phyloP scores from a whole-genome alignment of 208 protist genomes.

The Trypanosomatidae sp. region DNA sequence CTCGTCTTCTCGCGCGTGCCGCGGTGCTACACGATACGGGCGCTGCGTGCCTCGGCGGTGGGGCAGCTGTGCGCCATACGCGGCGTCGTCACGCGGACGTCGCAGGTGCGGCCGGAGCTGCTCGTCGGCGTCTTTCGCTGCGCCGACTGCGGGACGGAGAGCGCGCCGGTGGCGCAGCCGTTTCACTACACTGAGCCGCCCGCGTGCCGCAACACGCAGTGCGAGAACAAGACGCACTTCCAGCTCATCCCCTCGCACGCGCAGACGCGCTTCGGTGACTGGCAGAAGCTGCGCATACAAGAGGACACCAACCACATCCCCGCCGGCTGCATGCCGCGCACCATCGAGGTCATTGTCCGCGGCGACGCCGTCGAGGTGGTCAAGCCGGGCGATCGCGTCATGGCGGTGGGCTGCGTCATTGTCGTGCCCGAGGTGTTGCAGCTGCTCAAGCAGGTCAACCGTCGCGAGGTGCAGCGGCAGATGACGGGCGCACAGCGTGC shows the following conservation, averaged over 20 bases:
- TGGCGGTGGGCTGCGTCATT: constrained; percentile 94
- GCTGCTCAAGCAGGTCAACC: constrained; percentile 76
- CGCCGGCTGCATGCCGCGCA: constrained; percentile 92
- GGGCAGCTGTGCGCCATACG: constrained; percentile 91
- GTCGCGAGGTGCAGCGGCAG: constrained; percentile 77
- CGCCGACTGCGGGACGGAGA: constrained; percentile 89
- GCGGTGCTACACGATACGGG: constrained; percentile 84
- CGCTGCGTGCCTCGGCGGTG: constrained; percentile 87
- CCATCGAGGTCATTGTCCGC: constrained; percentile 96
- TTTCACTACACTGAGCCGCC: constrained; percentile 98
- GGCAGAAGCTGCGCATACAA: constrained; percentile 97
- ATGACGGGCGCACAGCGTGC: constrained; percentile 62
- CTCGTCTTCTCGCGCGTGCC: constrained; percentile 81
- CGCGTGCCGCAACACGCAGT: constrained; percentile 79
- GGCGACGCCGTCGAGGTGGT: constrained; percentile 96
- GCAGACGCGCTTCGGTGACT: constrained; percentile 94
- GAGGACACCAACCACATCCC: constrained; percentile 94
- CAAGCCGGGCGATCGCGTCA: constrained; percentile 96
- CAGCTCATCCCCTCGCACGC: constrained; percentile 74
- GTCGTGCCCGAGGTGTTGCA: constrained; percentile 97
- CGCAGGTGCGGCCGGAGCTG: constrained; percentile 98
- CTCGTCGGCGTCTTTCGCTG: constrained; percentile 95
- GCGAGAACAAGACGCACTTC: constrained; percentile 88
- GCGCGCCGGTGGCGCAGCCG: constrained; percentile 90
- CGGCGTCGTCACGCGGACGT: constrained; percentile 98